Evolutionary conservation across 2,329 filamentous ascomycete genomes (phyloP).

Genomic region (Colletotrichum sublineola): DNA sequence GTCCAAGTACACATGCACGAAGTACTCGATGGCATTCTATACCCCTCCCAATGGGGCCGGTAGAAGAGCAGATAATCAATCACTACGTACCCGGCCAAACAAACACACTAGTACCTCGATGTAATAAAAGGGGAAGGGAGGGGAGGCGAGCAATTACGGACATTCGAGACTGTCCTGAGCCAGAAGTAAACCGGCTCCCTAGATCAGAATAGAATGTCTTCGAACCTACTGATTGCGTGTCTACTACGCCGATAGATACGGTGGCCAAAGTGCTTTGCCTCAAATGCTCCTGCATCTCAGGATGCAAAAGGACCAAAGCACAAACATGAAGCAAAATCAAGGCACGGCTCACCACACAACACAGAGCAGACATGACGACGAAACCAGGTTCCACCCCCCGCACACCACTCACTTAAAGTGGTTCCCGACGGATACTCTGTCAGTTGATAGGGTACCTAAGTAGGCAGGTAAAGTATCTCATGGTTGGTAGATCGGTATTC

Average conservation of each 20-base stretch:
- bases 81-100: not conserved
- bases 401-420: not conserved
- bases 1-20: not conserved
- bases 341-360: not conserved
- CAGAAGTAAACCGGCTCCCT: not conserved
- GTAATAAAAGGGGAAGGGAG: not conserved
- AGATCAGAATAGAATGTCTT: not conserved
- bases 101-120: not conserved
- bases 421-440: not conserved
- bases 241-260: not conserved
- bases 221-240: not conserved
- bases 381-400: not conserved
- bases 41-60: not conserved
- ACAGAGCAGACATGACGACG: not conserved
- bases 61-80: not conserved
- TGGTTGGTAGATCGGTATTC: not conserved
- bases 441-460: not conserved
- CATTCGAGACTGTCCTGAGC: not conserved
- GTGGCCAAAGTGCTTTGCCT: not conserved
- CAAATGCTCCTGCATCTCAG: not conserved
- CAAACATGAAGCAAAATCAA: not conserved
- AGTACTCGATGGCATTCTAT: not conserved
- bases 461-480: no score
- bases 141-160: not conserved
- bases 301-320: not conserved